Evolutionary conservation across 768 basidiomycete species (phyloP).

Genomic region (Boletus reticulatus): DNA sequence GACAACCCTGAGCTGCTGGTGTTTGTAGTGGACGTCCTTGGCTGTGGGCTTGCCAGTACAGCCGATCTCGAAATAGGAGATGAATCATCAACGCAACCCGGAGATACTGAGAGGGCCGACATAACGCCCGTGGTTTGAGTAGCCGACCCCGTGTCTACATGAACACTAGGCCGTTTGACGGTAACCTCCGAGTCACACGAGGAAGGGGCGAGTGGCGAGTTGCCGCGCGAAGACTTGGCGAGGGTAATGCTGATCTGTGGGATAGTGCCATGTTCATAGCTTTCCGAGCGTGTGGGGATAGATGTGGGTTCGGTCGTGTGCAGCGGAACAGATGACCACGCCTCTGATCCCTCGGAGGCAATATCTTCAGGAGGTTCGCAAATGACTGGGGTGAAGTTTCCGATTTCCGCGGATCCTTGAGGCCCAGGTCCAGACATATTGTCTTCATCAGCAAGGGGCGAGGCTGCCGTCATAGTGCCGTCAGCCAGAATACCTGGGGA

Average conservation of each 20-base stretch:
- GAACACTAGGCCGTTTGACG: slow-evolving; percentile 27
- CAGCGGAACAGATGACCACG: slow-evolving; percentile 13
- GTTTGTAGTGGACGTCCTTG: slow-evolving; percentile 24
- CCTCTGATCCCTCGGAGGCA: slow-evolving; percentile 16
- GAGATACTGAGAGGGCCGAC: slow-evolving; percentile 11
- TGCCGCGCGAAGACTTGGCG: slow-evolving; percentile 28
- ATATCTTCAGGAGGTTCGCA: slow-evolving; percentile 32
- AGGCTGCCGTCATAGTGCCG: slow-evolving; percentile 11
- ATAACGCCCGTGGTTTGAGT: slow-evolving; percentile 17
- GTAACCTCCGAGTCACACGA: slow-evolving; percentile 28
- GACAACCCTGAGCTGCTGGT: slow-evolving; percentile 25
- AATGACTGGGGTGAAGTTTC: slow-evolving; percentile 25
- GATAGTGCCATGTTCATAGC: slow-evolving; percentile 18
- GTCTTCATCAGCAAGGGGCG: slow-evolving; percentile 15
- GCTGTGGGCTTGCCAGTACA: slow-evolving; percentile 22
- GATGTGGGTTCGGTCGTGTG: slow-evolving; percentile 11
- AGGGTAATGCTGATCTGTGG: slow-evolving; percentile 32
- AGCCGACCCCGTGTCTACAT: slow-evolving; percentile 28
- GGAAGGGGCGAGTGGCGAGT: slow-evolving; percentile 25
- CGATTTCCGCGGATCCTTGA: slow-evolving; percentile 24
- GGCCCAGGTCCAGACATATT: slow-evolving; percentile 6
- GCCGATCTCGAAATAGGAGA: slow-evolving; percentile 22
- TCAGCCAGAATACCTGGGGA: slow-evolving; percentile 15
- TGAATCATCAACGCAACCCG: slow-evolving; percentile 18
- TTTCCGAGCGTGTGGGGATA: slow-evolving; percentile 12